Conservation (phyloP, 495 filamentous ascomycete species). For the Penicillium malachiteum region DNA sequence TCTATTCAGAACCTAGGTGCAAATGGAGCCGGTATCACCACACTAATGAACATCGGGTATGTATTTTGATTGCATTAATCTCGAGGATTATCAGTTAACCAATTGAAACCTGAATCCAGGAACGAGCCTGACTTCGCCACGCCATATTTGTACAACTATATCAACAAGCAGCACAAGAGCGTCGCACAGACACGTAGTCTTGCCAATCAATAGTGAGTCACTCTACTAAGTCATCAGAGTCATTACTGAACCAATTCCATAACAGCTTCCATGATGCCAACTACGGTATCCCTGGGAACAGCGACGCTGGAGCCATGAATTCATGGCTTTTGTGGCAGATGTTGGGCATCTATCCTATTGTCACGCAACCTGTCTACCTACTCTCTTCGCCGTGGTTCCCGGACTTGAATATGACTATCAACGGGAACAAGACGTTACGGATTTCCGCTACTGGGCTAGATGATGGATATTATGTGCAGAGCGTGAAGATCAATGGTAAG, state of each 20-base stretch:
- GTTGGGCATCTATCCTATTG: constrained; percentile 68
- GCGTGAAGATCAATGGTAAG: constrained; percentile 33
- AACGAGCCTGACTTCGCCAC: constrained; percentile 67
- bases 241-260: neutral
- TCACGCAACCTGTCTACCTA: constrained; percentile 64
- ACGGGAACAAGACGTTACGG: constrained; percentile 50
- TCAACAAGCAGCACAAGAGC: constrained; percentile 56
- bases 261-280: constrained; percentile 37
- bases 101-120: constrained; percentile 15
- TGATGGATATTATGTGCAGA: constrained; percentile 55
- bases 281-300: constrained; percentile 64
- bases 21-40: constrained; percentile 40
- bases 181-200: constrained; percentile 55
- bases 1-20: constrained; percentile 32
- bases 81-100: neutral
- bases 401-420: constrained; percentile 57
- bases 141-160: constrained; percentile 69
- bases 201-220: constrained; percentile 54
- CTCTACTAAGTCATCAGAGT: neutral
- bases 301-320: constrained; percentile 70
- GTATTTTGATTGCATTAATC: neutral
- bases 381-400: constrained; percentile 63
- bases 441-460: constrained; percentile 55
- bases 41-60: constrained; percentile 51
- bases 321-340: constrained; percentile 68